A percentile compares a stretch with the other conserved stretches of the same genome.
Conservation (phyloP, 1,139 yeast species). For the Casaregolazyma lundiana region DNA sequence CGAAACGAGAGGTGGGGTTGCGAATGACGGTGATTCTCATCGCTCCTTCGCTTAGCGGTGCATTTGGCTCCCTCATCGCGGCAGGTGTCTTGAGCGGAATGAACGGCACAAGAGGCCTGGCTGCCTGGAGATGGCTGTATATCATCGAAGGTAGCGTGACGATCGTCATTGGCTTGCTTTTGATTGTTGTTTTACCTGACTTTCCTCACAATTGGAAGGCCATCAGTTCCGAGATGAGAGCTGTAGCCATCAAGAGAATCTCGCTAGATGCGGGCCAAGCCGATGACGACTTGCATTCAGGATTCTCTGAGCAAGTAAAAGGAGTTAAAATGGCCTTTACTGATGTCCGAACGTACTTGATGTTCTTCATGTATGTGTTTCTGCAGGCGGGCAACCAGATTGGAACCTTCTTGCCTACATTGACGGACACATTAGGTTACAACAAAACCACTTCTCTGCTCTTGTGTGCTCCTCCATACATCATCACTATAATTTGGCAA, state of each 20-base stretch:
- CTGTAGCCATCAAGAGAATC: conserved; percentile 11
- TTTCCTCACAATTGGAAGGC: conserved; percentile 42
- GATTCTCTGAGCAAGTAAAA: conserved; percentile 8
- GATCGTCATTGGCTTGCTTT: conserved; percentile 54
- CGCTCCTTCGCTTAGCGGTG: conserved; percentile 33
- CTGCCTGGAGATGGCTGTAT: conserved; percentile 73
- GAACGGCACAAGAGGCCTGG: conserved; percentile 46
- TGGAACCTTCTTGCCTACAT: not conserved
- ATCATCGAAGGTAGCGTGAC: conserved; percentile 63
- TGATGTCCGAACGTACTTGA: conserved; percentile 43
- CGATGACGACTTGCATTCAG: conserved; percentile 7
- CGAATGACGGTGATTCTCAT: conserved; percentile 56
- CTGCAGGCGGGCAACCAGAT: not conserved
- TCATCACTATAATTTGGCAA: conserved; percentile 10
- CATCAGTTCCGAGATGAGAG: conserved; percentile 9
- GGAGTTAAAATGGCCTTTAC: conserved; percentile 35
- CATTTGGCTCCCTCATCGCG: conserved; percentile 33
- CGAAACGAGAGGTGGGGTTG: conserved; percentile 35
- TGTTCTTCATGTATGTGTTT: conserved; percentile 23
- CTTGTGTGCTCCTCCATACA: conserved; percentile 3
- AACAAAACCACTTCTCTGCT: not conserved
- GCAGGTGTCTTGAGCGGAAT: conserved; percentile 51
- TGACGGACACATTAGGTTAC: not conserved
- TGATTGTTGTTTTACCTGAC: conserved; percentile 62
- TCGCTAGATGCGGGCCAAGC: conserved; percentile 13